Evolutionary conservation across 208 protist species (phyloP).

Genomic region (Leishmania lainsoni): DNA sequence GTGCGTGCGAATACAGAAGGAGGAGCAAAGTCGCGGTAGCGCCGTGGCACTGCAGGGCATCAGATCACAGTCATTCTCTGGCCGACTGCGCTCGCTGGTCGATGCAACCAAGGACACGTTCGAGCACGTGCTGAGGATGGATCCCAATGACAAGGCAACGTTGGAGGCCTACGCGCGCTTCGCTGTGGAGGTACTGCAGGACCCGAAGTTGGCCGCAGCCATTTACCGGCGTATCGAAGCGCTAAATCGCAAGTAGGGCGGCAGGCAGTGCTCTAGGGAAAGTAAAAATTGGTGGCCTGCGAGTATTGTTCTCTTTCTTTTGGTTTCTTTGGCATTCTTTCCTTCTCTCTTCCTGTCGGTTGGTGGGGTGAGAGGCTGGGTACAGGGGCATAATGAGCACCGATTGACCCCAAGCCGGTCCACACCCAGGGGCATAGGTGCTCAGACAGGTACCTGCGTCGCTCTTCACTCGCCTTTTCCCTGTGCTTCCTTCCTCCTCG

Average conservation of each 20-base stretch:
- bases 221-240: conserved; percentile 47
- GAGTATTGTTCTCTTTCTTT: background rate
- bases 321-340: background rate
- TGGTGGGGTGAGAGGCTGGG: background rate
- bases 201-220: conserved; percentile 43
- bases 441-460: background rate
- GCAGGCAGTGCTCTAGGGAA: background rate
- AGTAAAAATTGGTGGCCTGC: background rate
- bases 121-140: conserved; percentile 42
- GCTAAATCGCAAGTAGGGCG: conserved; percentile 28
- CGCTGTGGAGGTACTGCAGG: conserved; percentile 59
- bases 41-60: conserved; percentile 22
- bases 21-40: conserved; percentile 29
- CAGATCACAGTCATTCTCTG: conserved; percentile 1
- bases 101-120: conserved; percentile 48
- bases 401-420: background rate
- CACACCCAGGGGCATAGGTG: background rate
- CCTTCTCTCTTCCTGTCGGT: background rate
- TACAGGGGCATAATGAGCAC: background rate
- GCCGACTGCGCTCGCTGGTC: conserved; percentile 44
- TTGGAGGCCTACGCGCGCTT: conserved; percentile 74
- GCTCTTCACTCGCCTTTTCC: background rate
- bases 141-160: conserved; percentile 38
- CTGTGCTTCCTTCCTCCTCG: background rate
- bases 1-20: conserved; percentile 55